These are phyloP conservation scores for Ceratobasidium sp. DNA, from an alignment of 1,284 basidiomycete species.

Conservation along the genomic window DNA sequence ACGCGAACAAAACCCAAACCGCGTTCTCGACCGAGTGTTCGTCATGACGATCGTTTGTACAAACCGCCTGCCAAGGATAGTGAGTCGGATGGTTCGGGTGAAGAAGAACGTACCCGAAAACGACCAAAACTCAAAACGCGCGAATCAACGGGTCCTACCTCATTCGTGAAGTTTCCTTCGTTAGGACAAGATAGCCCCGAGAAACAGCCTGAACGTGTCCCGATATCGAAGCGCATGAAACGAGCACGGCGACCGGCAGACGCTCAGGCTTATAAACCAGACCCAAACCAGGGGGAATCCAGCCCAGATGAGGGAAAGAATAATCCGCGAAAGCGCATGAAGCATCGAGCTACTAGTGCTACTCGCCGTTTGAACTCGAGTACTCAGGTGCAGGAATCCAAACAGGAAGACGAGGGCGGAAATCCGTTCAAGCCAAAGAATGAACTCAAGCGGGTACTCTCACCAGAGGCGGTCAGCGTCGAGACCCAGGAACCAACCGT, in stretches of 20 bases:
- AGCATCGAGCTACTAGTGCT: not conserved
- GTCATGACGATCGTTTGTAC: conserved; percentile 15
- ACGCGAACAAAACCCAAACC: conserved; percentile 12
- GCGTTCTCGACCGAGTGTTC: conserved; percentile 23
- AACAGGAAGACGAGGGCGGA: not conserved
- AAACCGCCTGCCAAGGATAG: conserved; percentile 7
- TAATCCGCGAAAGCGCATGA: conserved; percentile 21
- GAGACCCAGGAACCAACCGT: not conserved
- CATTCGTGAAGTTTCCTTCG: conserved; percentile 30
- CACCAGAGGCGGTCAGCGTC: not conserved
- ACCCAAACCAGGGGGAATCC: conserved; percentile 8
- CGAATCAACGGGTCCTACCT: not conserved
- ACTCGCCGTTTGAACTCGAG: not conserved
- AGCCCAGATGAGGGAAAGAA: conserved; percentile 14
- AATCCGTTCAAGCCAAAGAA: conserved; percentile 26
- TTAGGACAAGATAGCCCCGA: conserved; percentile 31
- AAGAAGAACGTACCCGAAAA: conserved; percentile 19
- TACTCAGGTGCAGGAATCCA: not conserved
- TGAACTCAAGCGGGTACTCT: conserved; percentile 27
- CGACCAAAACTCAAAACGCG: not conserved
- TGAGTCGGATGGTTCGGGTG: conserved; percentile 23
- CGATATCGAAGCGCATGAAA: conserved; percentile 14
- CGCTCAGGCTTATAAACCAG: conserved; percentile 16
- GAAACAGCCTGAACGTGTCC: not conserved
- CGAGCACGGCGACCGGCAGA: conserved; percentile 17